These are phyloP conservation scores for Colletotrichum gloeosporioides DNA, from an alignment of 2,329 filamentous ascomycete species.

Conservation along the genomic window DNA sequence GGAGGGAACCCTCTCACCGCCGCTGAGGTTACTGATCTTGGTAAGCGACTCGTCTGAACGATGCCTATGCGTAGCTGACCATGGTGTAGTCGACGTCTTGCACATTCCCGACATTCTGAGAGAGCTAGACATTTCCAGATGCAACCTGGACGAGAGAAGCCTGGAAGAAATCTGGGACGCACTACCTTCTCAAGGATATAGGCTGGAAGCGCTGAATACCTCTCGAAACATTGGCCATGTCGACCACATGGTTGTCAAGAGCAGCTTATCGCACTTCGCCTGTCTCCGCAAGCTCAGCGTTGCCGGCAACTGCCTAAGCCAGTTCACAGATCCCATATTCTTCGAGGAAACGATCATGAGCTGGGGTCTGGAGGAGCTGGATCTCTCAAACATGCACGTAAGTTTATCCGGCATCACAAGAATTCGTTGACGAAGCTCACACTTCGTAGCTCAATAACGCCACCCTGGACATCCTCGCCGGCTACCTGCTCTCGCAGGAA, in stretches of 20 bases:
- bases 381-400: constrained; percentile 61
- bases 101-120: constrained; percentile 39
- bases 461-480: constrained; percentile 51
- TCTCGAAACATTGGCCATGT: constrained; percentile 59
- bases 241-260: constrained; percentile 50
- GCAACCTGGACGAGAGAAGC: constrained; percentile 54
- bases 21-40: constrained; percentile 53
- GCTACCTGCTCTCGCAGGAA: constrained; percentile 46
- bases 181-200: constrained; percentile 48
- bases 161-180: constrained; percentile 54
- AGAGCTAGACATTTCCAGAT: constrained; percentile 56
- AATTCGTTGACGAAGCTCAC: constrained; percentile 13
- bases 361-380: constrained; percentile 58
- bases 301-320: constrained; percentile 54
- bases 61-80: neutral
- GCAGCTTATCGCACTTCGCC: constrained; percentile 47
- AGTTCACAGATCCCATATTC: constrained; percentile 50
- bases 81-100: constrained; percentile 30
- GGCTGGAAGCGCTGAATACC: constrained; percentile 54
- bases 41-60: constrained; percentile 32
- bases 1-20: constrained; percentile 54
- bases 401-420: constrained; percentile 14
- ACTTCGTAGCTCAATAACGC: constrained; percentile 50
- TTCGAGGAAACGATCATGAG: constrained; percentile 45
- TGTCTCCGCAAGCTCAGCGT: constrained; percentile 56